Conservation (phyloP, 2,329 filamentous ascomycete species). For the Alternaria metachromatica region DNA sequence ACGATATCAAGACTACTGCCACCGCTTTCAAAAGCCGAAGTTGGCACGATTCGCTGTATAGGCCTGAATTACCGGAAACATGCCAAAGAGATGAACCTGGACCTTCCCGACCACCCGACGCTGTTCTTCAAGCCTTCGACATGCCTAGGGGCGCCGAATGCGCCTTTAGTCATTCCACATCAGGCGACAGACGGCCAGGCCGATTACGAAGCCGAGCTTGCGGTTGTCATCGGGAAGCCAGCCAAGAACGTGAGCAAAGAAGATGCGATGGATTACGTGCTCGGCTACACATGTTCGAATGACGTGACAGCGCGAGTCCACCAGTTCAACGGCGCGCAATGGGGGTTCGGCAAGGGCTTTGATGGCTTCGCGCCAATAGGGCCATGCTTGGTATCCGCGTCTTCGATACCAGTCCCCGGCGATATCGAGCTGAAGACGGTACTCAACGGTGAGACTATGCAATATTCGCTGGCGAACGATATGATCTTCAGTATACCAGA, state of each 20-base stretch:
- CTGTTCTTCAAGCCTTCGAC: slow-evolving; percentile 30
- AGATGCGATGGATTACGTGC: slow-evolving; percentile 56
- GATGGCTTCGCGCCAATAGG: slow-evolving; percentile 61
- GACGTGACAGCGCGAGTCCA: slow-evolving; percentile 59
- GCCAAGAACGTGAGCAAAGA: slow-evolving; percentile 55
- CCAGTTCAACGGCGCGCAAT: slow-evolving; percentile 55
- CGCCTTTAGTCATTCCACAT: slow-evolving; percentile 16
- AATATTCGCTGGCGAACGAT: slow-evolving; percentile 52
- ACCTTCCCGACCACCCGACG: slow-evolving; percentile 17
- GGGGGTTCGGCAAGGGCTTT: slow-evolving; percentile 61
- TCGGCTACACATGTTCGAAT: slow-evolving; percentile 60
- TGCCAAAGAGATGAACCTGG: slow-evolving; percentile 23
- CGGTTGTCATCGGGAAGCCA: slow-evolving; percentile 57
- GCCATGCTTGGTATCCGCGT: slow-evolving; percentile 52
- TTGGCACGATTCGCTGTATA: slow-evolving; percentile 54
- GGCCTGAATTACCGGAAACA: slow-evolving; percentile 51
- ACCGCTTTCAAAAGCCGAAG: slow-evolving; percentile 45
- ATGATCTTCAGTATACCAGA: slow-evolving; percentile 54
- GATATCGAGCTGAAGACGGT: slow-evolving; percentile 51
- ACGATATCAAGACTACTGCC: slow-evolving; percentile 32
- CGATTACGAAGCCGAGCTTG: slow-evolving; percentile 32
- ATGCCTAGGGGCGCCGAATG: slow-evolving; percentile 16
- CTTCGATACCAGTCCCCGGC: slow-evolving; percentile 50
- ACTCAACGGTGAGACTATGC: slow-evolving; percentile 55
- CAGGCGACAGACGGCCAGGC: slow-evolving; percentile 18